A percentile compares a stretch with the other conserved stretches of the same genome.
Conservation (phyloP, 306 rosid species). For the Heteromeles arbutifolia region DNA sequence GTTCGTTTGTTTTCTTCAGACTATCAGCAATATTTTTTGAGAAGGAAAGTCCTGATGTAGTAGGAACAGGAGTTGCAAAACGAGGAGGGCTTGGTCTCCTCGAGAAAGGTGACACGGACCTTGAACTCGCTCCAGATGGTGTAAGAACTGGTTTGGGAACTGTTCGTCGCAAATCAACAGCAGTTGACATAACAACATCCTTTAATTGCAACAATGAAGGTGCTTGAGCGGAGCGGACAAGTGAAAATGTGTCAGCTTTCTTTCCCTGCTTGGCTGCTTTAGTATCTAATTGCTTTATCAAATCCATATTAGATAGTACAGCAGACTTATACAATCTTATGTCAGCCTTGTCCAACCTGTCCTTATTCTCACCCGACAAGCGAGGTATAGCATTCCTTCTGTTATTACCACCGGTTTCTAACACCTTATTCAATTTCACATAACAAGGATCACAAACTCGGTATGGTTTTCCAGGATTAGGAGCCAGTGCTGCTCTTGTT, state of each 20-base stretch:
- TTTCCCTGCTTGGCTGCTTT: constrained; percentile 96
- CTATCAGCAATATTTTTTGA: constrained; percentile 69
- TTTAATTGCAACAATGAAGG: constrained; percentile 80
- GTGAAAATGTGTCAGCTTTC: constrained; percentile 80
- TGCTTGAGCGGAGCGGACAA: constrained; percentile 65
- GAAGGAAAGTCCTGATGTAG: constrained; percentile 89
- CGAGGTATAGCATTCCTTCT: constrained; percentile 70
- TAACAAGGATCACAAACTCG: constrained; percentile 95
- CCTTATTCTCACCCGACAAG: constrained; percentile 93
- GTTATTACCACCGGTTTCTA: constrained; percentile 52
- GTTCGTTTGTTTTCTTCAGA: constrained; percentile 87
- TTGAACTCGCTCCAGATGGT: constrained; percentile 73
- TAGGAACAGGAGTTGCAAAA: constrained; percentile 91
- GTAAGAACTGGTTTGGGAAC: constrained; percentile 70
- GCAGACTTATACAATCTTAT: constrained; percentile 55
- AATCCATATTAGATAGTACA: constrained; percentile 79
- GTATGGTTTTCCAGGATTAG: constrained; percentile 76
- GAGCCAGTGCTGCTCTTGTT: constrained; percentile 82
- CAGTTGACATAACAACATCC: constrained; percentile 73
- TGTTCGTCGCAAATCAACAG: constrained; percentile 66
- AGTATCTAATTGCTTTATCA: constrained; percentile 88
- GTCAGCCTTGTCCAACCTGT: constrained; percentile 82
- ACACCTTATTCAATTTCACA: constrained; percentile 76
- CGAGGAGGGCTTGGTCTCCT: constrained; percentile 94
- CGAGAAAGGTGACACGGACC: constrained; percentile 89